Conservation (phyloP, 148 eudicot species). For the Vaccinium corymbosum region DNA sequence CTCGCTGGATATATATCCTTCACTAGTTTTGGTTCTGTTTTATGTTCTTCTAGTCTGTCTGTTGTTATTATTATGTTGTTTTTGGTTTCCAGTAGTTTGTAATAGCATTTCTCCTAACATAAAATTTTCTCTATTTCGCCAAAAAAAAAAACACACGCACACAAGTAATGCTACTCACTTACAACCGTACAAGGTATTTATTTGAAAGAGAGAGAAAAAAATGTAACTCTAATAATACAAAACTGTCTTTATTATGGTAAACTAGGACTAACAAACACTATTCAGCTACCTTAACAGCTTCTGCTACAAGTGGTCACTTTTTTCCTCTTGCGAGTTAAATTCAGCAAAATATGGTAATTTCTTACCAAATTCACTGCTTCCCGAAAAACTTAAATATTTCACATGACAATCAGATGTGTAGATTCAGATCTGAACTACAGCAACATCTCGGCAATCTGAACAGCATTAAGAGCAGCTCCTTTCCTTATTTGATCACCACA, state of each 20-base stretch:
- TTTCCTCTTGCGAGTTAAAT: neutral
- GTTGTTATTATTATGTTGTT: no score
- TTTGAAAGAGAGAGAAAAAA: neutral
- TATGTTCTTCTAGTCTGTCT: no score
- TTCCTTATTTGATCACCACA: slow-evolving; percentile 99
- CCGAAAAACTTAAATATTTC: neutral
- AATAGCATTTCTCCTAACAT: no score
- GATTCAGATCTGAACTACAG: slow-evolving; percentile 33
- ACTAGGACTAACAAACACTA: neutral
- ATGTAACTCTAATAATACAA: neutral
- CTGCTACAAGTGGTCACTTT: neutral
- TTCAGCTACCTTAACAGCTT: neutral
- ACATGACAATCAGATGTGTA: neutral
- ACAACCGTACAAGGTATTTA: neutral
- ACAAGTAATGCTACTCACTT: neutral
- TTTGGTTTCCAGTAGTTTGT: no score
- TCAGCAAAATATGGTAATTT: neutral
- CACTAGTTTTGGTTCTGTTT: no score
- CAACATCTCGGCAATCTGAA: slow-evolving; percentile 96
- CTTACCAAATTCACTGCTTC: neutral
- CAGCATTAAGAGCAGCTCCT: slow-evolving; percentile 91
- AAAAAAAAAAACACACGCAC: neutral
- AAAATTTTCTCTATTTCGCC: no score
- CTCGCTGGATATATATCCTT: no score
- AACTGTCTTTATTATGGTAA: neutral